phyloP scores from a whole-genome alignment of 2,329 filamentous ascomycete genomes.

The Tolypocladium paradoxum region DNA sequence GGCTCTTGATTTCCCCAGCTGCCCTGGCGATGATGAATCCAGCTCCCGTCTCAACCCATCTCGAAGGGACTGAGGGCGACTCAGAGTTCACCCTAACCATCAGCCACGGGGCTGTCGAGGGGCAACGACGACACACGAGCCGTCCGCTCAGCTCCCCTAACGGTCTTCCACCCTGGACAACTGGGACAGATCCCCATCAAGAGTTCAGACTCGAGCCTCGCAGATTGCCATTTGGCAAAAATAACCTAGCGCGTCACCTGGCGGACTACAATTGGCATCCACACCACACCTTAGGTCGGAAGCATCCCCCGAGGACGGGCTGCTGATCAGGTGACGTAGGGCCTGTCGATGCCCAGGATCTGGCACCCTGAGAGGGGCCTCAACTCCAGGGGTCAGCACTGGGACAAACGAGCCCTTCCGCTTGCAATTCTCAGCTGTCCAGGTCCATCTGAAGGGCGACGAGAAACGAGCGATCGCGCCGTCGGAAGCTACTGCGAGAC shows the following conservation, averaged over 20 bases:
- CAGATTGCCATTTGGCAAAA: not conserved
- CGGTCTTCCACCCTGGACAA: not conserved
- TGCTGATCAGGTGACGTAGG: not conserved
- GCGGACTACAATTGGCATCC: not conserved
- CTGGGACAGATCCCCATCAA: not conserved
- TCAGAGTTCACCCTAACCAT: not conserved
- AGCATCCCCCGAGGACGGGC: not conserved
- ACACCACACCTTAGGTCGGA: not conserved
- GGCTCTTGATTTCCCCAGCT: not conserved
- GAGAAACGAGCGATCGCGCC: not conserved
- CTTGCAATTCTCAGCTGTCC: not conserved
- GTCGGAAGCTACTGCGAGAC: not conserved
- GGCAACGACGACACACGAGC: not conserved
- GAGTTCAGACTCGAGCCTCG: not conserved
- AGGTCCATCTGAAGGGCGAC: not conserved
- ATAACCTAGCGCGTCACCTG: not conserved
- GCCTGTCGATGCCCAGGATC: not conserved
- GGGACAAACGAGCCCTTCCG: not conserved
- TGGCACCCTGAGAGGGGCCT: too few relatives aligned
- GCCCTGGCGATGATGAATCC: not conserved
- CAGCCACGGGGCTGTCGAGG: not conserved
- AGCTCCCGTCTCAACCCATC: not conserved
- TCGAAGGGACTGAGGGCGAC: not conserved
- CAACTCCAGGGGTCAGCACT: not conserved
- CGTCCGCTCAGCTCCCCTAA: not conserved